phyloP scores from a whole-genome alignment of 345 rosid species.

The Gossypium arboreum region DNA sequence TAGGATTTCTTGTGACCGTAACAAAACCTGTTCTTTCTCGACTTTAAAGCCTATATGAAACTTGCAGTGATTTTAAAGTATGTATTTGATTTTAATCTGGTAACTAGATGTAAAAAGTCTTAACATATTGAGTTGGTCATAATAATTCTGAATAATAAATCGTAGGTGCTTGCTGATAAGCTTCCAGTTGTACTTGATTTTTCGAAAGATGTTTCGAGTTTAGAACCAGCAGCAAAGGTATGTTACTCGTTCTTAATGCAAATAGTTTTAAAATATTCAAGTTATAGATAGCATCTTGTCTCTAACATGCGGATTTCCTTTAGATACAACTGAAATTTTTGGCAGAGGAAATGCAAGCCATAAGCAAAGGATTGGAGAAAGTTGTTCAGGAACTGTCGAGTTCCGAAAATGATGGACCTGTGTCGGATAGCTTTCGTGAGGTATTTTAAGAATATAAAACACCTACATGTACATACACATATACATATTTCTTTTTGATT shows the following conservation, averaged over 20 bases:
- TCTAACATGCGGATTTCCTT: not conserved
- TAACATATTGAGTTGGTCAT: slow-evolving; percentile 2
- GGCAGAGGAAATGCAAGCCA: slow-evolving; percentile 99
- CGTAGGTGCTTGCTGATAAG: slow-evolving; percentile 84
- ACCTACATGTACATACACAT: not conserved
- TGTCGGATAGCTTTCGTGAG: slow-evolving; percentile 66
- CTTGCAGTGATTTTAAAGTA: not conserved
- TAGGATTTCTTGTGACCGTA: slow-evolving; percentile 20
- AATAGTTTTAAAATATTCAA: not conserved
- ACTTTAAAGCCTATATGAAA: slow-evolving; percentile 8
- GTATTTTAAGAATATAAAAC: slow-evolving; percentile 32
- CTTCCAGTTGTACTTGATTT: slow-evolving; percentile 83
- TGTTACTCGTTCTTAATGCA: not conserved
- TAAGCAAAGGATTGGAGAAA: slow-evolving; percentile 94
- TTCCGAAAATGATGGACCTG: slow-evolving; percentile 81
- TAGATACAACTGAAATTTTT: slow-evolving; percentile 90
- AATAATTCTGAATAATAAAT: slow-evolving; percentile 21
- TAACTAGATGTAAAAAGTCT: not conserved
- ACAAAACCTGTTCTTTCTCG: not conserved
- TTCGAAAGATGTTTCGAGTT: slow-evolving; percentile 54
- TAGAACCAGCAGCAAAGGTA: slow-evolving; percentile 58
- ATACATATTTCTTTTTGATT: not conserved
- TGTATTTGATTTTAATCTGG: not conserved
- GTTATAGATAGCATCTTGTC: not conserved
- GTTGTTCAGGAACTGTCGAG: slow-evolving; percentile 76